These are phyloP conservation scores for Scedosporium dehoogii DNA, from an alignment of 2,329 filamentous ascomycete species.

Conservation along the genomic window DNA sequence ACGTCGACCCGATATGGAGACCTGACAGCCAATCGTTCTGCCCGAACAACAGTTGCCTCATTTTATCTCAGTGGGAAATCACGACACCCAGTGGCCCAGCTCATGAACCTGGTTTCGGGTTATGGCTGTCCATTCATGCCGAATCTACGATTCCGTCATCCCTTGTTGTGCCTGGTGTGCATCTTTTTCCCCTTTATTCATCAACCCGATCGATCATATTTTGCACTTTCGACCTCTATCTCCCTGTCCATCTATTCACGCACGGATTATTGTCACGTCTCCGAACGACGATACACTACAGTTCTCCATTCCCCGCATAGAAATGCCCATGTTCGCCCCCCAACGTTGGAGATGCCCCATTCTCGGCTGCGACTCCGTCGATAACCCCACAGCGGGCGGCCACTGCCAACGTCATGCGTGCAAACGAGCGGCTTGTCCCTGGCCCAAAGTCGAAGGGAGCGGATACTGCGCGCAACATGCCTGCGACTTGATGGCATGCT, in stretches of 20 bases:
- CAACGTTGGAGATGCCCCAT: background rate
- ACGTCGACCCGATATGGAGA: background rate
- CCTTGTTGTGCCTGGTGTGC: background rate
- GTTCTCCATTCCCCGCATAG: background rate
- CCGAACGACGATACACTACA: background rate
- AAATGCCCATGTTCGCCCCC: background rate
- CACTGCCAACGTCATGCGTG: constrained; percentile 1
- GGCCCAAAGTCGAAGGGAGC: background rate
- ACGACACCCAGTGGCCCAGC: background rate
- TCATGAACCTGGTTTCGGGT: background rate
- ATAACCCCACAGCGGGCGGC: background rate
- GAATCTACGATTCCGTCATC: background rate
- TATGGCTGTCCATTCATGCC: background rate
- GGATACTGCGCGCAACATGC: constrained; percentile 4
- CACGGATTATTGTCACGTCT: too few relatives aligned
- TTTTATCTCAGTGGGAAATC: background rate
- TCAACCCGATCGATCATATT: background rate
- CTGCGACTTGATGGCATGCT: constrained; percentile 3
- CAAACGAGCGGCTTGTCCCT: background rate
- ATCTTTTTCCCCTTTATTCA: background rate
- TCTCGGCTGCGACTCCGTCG: background rate
- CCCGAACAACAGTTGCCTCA: background rate
- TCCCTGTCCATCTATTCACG: too few relatives aligned
- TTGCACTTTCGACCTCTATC: background rate
- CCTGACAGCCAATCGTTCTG: background rate